Base-by-base conservation (phyloP, 208 protist genomes). In the Acanthamoeba lenticulata region DNA sequence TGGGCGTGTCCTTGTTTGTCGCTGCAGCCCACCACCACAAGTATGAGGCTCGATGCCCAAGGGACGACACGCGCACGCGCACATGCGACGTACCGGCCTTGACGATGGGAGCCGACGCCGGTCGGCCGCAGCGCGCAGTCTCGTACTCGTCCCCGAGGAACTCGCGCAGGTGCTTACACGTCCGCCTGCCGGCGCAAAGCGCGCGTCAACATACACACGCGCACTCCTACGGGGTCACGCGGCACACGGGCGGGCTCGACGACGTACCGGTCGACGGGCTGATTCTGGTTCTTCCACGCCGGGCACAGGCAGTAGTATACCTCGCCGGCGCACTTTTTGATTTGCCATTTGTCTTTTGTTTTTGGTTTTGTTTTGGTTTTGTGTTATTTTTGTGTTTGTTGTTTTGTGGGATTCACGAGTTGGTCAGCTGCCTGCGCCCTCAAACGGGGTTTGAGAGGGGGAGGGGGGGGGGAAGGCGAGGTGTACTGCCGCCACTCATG, bases 261-360 rank as follows among this genome's bases (percentile, higher is more conserved):
- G n/a, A 3, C 15, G 0, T 89, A 89, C 83, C 29, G 13, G 57
- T 95, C 86, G 32, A 93, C 83, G 36, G 60, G n/a, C 60, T 55
- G 29, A 55, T 95, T 95, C 36, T 95, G 94, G 86, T 95, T 94
- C 55, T 72, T 65, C 94, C 94, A 95, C 34, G 83, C 94, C 9
- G 60, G 55, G 86, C 94, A 95, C n/a, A 40, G 94, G 83, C 94
- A 95, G 85, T 93, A 94, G 94, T 95, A 95, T 11, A 57, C 38
- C 0, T 95, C 38, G 52, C 60, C 79, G 21, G 55, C 72, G 52
- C 62, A 95, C 34, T 92, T 91, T 92, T 96, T 95, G 45, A 88
- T 95, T 36, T 74, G 65, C 65, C 65, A 74, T 32, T 74, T 74
- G 65, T 32, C 65, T 74, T 21, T n/a, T 60, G 15, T 19, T 1